Evolutionary conservation across 805 yeast species (phyloP), one percentile per base, ranked within the genome.

Genomic region (Alloascoidea hylecoeti): DNA sequence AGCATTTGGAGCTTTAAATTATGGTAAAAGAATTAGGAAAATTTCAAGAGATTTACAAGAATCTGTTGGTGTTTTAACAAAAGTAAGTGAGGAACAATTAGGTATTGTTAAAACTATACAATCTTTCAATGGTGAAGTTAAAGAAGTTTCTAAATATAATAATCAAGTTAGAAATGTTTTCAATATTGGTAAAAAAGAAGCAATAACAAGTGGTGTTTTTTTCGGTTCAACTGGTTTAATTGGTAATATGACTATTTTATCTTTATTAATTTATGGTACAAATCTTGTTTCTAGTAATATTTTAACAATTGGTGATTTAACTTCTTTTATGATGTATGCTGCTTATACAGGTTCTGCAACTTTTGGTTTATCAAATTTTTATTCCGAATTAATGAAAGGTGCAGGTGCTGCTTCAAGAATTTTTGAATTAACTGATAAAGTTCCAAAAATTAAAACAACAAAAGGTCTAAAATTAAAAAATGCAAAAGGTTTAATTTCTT

Each of bases 311-410:
- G 97, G 97, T 38, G 96, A 88, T 49, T 65, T 89, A 34, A 79
- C 95, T 4, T 80, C 94, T 38, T 89, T 86, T 56, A 78, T 88
- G 77, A 81, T 89, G 92, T 89, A 89, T 58, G 92, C 96, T 0
- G 84, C 84, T 1, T 89, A 83, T 56, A 81, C 95, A 2, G 97
- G 96, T 1, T 67, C 85, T n/a, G 83, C 96, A 5, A 82, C 88
- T 49, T 81, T 82, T 56, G 95, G 96, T 0, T 55, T 89, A 15
- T 89, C 95, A 0, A 82, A 81, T 49, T 89, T 89, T 53, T 89
- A 88, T 53, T 76, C 94, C 2, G 97, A 89, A 55, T 62, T 89
- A 41, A 89, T 89, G 96, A 89, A 89, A 60, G 97, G 96, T 40
- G 82, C 88, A 4, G 97, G 97, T 38, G 96, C 97, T 0, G 92